phyloP scores from a whole-genome alignment of 768 basidiomycete genomes.

The Suillus ampliporus region DNA sequence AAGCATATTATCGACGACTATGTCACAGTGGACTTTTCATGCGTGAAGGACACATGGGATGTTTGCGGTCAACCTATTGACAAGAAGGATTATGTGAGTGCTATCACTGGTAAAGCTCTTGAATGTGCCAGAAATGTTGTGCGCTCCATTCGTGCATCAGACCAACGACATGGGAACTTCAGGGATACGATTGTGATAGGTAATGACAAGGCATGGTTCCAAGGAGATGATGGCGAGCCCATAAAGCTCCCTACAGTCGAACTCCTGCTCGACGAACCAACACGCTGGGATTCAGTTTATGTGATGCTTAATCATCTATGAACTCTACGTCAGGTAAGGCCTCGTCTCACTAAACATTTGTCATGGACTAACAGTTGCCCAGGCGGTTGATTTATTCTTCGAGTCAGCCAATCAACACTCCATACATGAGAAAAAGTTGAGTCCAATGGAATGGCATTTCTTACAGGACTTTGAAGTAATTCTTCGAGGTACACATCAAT shows the following conservation, averaged over 20 bases:
- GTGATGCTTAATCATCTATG: conserved; percentile 36
- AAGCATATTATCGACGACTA: too few relatives aligned
- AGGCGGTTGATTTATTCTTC: conserved; percentile 3
- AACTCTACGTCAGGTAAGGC: conserved; percentile 1
- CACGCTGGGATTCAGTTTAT: neutral
- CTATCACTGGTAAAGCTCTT: too few relatives aligned
- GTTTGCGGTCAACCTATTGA: too few relatives aligned
- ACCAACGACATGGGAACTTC: neutral
- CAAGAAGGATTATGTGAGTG: too few relatives aligned
- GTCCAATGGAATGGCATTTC: conserved; percentile 3
- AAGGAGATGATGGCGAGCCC: neutral
- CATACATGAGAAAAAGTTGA: neutral
- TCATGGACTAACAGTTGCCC: neutral
- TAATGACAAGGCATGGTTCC: neutral
- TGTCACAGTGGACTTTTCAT: neutral
- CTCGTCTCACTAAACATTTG: too few relatives aligned
- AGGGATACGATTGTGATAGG: neutral
- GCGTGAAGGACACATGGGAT: neutral
- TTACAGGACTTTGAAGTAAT: conserved; percentile 11
- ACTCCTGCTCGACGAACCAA: conserved; percentile 37
- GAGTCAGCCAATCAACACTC: neutral
- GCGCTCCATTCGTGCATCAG: neutral
- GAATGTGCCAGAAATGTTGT: neutral
- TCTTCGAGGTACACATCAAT: neutral
- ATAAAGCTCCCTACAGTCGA: conserved; percentile 2